Evolutionary conservation across 345 rosid genomes (phyloP).

Genomic region (Barbarea vulgaris): DNA sequence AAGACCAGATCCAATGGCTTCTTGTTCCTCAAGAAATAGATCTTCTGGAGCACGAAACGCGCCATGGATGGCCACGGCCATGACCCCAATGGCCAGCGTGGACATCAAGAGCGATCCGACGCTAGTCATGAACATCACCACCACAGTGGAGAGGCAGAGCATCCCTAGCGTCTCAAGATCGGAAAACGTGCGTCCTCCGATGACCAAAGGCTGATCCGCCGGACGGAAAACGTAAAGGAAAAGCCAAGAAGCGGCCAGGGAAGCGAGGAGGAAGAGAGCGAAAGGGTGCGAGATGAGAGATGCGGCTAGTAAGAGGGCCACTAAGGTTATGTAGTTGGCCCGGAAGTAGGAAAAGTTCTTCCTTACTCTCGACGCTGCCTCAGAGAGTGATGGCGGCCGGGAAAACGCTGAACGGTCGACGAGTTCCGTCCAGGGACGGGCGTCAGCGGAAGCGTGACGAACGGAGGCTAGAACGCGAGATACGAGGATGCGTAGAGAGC

Average conservation of each 20-base stretch:
- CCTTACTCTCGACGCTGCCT: conserved; percentile 46
- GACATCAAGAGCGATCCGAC: conserved; percentile 55
- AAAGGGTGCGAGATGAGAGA: conserved; percentile 52
- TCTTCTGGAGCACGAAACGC: conserved; percentile 55
- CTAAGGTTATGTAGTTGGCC: conserved; percentile 46
- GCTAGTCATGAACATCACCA: conserved; percentile 54
- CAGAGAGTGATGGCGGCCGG: conserved; percentile 48
- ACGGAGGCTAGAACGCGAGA: conserved; percentile 32
- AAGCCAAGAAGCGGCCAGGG: conserved; percentile 50
- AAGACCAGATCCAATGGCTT: conserved; percentile 43
- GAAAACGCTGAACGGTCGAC: conserved; percentile 49
- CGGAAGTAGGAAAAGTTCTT: conserved; percentile 53
- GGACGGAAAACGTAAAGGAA: conserved; percentile 55
- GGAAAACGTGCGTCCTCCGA: conserved; percentile 52
- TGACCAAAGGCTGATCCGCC: conserved; percentile 49
- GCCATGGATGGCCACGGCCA: conserved; percentile 51
- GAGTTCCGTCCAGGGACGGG: conserved; percentile 54
- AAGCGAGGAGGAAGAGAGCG: conserved; percentile 47
- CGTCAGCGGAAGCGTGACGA: conserved; percentile 40
- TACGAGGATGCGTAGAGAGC: conserved; percentile 30
- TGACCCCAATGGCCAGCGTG: conserved; percentile 43
- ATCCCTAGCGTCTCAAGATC: conserved; percentile 50
- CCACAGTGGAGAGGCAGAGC: conserved; percentile 43
- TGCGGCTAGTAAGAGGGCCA: conserved; percentile 40
- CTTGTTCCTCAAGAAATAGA: conserved; percentile 58